phyloP scores from a whole-genome alignment of 148 eudicot genomes.

The Arctostaphylos glauca region DNA sequence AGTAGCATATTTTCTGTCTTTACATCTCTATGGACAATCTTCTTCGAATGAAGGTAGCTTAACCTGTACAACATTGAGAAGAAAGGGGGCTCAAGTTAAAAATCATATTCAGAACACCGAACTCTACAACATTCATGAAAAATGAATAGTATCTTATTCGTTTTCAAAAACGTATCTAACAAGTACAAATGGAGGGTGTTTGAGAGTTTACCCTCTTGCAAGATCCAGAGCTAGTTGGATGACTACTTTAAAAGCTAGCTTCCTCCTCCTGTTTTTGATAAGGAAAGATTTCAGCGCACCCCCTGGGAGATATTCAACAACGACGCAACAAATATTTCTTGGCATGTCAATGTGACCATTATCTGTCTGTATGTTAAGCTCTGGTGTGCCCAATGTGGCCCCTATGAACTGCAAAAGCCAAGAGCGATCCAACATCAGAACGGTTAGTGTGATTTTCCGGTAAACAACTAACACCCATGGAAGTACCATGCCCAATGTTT shows the following conservation, averaged over 20 bases:
- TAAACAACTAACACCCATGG: not conserved
- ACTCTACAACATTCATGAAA: conserved; percentile 1
- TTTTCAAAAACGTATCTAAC: not conserved
- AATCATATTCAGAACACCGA: not conserved
- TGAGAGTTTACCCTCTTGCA: conserved; percentile 65
- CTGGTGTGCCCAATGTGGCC: conserved; percentile 77
- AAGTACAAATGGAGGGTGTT: conserved; percentile 5
- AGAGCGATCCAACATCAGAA: conserved; percentile 10
- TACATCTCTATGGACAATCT: conserved; percentile 91
- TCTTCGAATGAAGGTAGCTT: conserved; percentile 73
- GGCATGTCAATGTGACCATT: conserved; percentile 82
- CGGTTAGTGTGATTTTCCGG: not conserved
- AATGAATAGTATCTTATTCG: not conserved
- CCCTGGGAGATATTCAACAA: conserved; percentile 93
- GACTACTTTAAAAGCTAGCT: conserved; percentile 84
- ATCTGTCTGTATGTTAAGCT: conserved; percentile 70
- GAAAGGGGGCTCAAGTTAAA: not conserved
- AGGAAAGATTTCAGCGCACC: conserved; percentile 79
- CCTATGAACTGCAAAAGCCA: conserved; percentile 75
- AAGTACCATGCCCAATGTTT: not conserved
- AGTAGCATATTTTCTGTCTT: conserved; percentile 93
- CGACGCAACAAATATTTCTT: conserved; percentile 73
- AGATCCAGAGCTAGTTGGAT: conserved; percentile 81
- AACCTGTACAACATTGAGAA: conserved; percentile 35
- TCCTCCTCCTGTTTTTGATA: conserved; percentile 71